These are phyloP conservation scores for Nannochloropsis salina DNA, from an alignment of 108 stramenopile species.

Conservation along the genomic window DNA sequence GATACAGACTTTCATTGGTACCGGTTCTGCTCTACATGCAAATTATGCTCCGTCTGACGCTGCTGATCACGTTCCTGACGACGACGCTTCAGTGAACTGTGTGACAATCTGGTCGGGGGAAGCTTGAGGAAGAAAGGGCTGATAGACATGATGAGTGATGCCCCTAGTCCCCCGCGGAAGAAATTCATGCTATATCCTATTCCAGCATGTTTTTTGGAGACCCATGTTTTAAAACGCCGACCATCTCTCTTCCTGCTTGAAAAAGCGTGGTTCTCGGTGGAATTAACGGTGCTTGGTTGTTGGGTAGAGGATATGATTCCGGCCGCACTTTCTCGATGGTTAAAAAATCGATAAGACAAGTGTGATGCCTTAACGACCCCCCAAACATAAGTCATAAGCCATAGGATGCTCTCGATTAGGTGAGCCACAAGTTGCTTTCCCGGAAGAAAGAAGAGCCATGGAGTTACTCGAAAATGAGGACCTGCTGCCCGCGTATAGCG, in stretches of 20 bases:
- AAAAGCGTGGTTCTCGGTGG: not conserved
- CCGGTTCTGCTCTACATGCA: too few relatives aligned
- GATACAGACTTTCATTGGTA: too few relatives aligned
- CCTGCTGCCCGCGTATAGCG: not conserved
- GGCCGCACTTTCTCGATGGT: not conserved
- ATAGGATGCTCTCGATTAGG: not conserved
- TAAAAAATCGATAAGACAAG: not conserved
- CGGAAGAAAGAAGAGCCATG: not conserved
- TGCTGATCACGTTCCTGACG: too few relatives aligned
- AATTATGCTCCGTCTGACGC: too few relatives aligned
- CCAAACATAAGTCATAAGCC: not conserved
- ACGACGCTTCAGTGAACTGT: too few relatives aligned
- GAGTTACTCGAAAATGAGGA: not conserved
- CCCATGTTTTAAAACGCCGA: not conserved
- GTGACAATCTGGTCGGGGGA: not conserved
- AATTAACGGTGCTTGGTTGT: not conserved
- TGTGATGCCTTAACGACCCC: not conserved
- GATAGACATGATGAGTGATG: not conserved
- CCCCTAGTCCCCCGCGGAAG: not conserved
- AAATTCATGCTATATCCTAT: slow-evolving; percentile 5
- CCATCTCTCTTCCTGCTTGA: not conserved
- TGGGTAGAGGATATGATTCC: not conserved
- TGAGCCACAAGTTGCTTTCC: not conserved
- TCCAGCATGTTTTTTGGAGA: not conserved
- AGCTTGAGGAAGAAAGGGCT: not conserved